Base-by-base conservation (phyloP, 1,284 basidiomycete species). In the Puccinia triticina region DNA sequence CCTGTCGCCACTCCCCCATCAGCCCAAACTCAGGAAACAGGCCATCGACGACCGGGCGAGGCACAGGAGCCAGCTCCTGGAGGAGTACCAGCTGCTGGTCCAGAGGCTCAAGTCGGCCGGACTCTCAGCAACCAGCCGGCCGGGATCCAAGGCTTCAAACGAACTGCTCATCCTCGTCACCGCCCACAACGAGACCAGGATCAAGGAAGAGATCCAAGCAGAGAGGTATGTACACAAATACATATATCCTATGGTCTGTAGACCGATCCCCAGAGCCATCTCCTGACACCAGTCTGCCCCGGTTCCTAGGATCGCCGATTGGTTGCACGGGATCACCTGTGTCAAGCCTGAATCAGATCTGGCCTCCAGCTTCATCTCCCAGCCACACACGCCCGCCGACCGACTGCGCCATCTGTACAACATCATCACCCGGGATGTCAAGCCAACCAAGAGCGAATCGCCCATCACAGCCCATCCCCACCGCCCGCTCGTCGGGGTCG, bases 141-240 rank as follows among this genome's bases (percentile, higher is more conserved):
- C 43, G 3, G 82, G 82, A 12, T 55, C 59, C 2, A 79, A 90
- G 32, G 83, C 81, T 16, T 89, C 92, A 77, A 92, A 93, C 7
- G 92, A 96, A 85, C 86, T 96, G 3, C 89, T 96, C 74, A 88
- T 97, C 3, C 91, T 97, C 83, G 90, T 97, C 21, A 89, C 89
- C 16, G 55, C 59, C n/a, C 93, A 92, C 83, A 91, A 92, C 0
- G 88, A 90, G 61, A 88, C 88, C 57, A 90, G 91, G 81, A 88
- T 96, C 14, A 86, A 89, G 50, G 90, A 90, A 77, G 89, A 96
- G 18, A 90, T 92, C 0, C 90, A 91, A 83, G 89, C 91, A 53
- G 94, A 96, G 88, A 88, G 91, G 94, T 83, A 67, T 29, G 34
- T 50, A n/a, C n/a, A n/a, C n/a, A n/a, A n/a, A n/a, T n/a, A n/a